These are phyloP conservation scores for Capronia americana DNA, from an alignment of 2,329 filamentous ascomycete genomes.

Conservation along the genomic window DNA sequence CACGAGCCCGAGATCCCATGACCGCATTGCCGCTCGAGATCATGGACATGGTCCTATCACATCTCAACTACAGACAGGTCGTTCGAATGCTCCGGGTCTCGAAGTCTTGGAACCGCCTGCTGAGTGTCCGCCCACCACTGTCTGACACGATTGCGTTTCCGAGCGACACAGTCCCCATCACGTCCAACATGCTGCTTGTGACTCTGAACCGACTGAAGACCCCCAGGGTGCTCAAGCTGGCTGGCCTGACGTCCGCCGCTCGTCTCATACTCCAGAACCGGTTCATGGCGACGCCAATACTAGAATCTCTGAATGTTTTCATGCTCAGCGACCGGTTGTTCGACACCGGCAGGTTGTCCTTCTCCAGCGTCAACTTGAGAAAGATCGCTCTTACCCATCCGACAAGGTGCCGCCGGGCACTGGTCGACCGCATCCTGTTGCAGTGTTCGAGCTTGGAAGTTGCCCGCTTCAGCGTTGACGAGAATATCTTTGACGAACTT, in stretches of 20 bases:
- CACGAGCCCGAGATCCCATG: conserved; percentile 56
- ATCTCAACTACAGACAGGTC: conserved; percentile 60
- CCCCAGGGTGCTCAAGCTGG: conserved; percentile 45
- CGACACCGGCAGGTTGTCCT: background rate
- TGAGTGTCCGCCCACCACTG: conserved; percentile 59
- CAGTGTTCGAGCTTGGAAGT: background rate
- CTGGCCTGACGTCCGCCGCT: background rate
- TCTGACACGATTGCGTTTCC: conserved; percentile 59
- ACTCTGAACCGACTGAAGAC: conserved; percentile 46
- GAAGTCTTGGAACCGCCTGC: conserved; percentile 60
- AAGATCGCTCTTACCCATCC: background rate
- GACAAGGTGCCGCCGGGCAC: background rate
- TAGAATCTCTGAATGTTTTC: conserved; percentile 18
- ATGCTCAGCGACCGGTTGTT: conserved; percentile 7
- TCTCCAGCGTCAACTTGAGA: background rate
- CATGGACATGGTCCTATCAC: conserved; percentile 57
- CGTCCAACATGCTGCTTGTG: conserved; percentile 41
- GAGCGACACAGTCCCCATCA: conserved; percentile 52
- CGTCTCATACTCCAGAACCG: background rate
- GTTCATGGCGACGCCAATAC: background rate
- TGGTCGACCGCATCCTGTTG: background rate
- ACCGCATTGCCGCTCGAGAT: conserved; percentile 61
- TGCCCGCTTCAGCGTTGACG: background rate
- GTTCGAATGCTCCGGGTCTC: conserved; percentile 61
- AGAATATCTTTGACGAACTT: too few relatives aligned